Percentiles rank a stretch among this genome's conserved stretches.
These are phyloP conservation scores for Ceratobasidium sp. DNA, from an alignment of 1,284 basidiomycete species.

Conservation along the genomic window DNA sequence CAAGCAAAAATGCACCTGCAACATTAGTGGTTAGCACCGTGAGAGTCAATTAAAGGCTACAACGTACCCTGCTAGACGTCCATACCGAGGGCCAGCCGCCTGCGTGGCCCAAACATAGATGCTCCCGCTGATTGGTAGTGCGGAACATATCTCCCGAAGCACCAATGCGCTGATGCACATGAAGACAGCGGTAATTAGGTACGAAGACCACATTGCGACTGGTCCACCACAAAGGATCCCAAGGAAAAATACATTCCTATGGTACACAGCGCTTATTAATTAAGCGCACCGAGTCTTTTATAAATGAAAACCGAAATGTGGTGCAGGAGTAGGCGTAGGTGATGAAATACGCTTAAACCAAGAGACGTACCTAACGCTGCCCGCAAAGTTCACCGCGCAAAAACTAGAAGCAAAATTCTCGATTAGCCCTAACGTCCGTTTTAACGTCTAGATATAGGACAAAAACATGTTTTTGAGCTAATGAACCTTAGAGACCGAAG, in stretches of 20 bases:
- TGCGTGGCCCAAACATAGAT: slow-evolving; percentile 59
- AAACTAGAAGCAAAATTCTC: slow-evolving; percentile 55
- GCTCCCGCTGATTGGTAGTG: slow-evolving; percentile 54
- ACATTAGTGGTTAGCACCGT: neutral
- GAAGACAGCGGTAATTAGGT: slow-evolving; percentile 51
- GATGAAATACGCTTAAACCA: neutral
- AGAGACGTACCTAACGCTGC: slow-evolving; percentile 48
- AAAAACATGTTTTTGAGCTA: neutral
- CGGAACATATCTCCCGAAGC: slow-evolving; percentile 56
- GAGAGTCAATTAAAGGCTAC: neutral
- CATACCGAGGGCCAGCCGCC: slow-evolving; percentile 54
- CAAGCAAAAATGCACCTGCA: slow-evolving; percentile 55
- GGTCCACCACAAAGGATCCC: slow-evolving; percentile 57
- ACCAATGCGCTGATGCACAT: slow-evolving; percentile 56
- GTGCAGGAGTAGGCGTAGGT: too few species aligned
- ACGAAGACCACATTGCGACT: slow-evolving; percentile 53
- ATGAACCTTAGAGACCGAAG: neutral
- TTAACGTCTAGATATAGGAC: slow-evolving; percentile 48
- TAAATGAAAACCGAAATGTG: neutral
- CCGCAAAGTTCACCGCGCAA: slow-evolving; percentile 56
- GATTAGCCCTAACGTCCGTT: slow-evolving; percentile 53
- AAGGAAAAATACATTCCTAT: slow-evolving; percentile 53
- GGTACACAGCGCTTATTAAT: neutral
- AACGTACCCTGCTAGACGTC: slow-evolving; percentile 52
- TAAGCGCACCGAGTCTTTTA: neutral